These are phyloP conservation scores for Vittaforma corneae DNA, from an alignment of 371 early-diverging fungal species.

Conservation along the genomic window DNA sequence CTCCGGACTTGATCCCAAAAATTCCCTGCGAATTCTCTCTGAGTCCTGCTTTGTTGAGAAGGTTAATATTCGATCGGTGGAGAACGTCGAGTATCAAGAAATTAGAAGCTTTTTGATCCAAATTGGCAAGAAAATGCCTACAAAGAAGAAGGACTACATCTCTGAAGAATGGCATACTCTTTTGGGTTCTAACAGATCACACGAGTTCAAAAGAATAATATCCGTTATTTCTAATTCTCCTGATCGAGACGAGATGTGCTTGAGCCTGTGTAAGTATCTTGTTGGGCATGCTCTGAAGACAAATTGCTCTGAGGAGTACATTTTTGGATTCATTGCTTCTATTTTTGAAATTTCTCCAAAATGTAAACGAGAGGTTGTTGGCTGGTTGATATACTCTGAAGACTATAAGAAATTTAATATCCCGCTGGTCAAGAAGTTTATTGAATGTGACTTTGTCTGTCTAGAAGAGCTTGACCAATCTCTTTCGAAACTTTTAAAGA, in stretches of 20 bases:
- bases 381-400: conserved; percentile 58
- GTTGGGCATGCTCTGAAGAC: conserved; percentile 43
- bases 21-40: conserved; percentile 38
- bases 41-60: conserved; percentile 45
- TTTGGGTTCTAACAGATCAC: conserved; percentile 8
- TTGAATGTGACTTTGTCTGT: conserved; percentile 54
- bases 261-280: conserved; percentile 44
- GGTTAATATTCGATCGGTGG: conserved; percentile 46
- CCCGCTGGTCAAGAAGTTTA: conserved; percentile 50
- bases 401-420: conserved; percentile 52
- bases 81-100: conserved; percentile 55
- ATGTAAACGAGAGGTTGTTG: conserved; percentile 50
- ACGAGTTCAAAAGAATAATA: conserved; percentile 24
- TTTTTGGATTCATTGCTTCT: conserved; percentile 49
- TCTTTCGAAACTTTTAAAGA: conserved; percentile 35
- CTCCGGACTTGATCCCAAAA: conserved; percentile 23
- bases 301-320: conserved; percentile 32
- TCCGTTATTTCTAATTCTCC: not conserved
- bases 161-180: conserved; percentile 37
- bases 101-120: conserved; percentile 47
- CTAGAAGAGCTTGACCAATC: conserved; percentile 56
- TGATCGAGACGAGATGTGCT: conserved; percentile 38
- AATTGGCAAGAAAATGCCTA: conserved; percentile 44
- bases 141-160: conserved; percentile 31
- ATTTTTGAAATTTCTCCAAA: conserved; percentile 54